Base-by-base conservation (phyloP, 768 basidiomycete genomes). In the Suillus occidentalis region DNA sequence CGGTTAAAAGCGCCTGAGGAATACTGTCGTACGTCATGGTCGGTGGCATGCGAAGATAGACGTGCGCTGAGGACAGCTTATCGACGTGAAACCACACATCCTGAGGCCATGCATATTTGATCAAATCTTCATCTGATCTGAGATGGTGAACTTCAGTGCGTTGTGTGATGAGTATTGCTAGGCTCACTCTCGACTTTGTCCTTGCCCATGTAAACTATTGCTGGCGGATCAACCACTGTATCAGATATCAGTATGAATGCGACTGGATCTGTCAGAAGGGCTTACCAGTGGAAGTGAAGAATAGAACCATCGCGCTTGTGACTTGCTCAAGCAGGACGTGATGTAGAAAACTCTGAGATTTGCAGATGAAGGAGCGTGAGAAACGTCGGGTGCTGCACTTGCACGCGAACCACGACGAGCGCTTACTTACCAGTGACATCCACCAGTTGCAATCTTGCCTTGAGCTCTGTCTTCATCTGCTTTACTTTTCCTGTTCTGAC, bases 71-170 rank as follows among this genome's bases (percentile, higher is more conserved):
- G 0, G 94, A 97, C 36, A 99, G 87, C 75, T 96, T 97, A 82
- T 99, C 97, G 66, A 99, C 97, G 76, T 99, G 97, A 69, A 99
- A 97, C 94, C 92, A 94, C 61, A 94, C 79, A 66, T 94, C 92
- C 75, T 90, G 87, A 9, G 91, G 90, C 89, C 90, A 91, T 8
- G 91, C 95, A 71, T 94, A 97, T 77, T 88, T 92, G 71, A 99
- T 94, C 59, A 99, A 79, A 58, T 97, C 95, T 76, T 99, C 97
- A 79, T 99, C 97, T 99, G 75, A 66, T 66, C 67, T 71, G 64
- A 60, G 59, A 63, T 68, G 40, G 65, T 77, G 64, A 76, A 56
- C 18, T 57, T 63, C 63, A 63, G 63, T 10, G 36, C 34, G 25
- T 57, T 7, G 53, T 40, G n/a, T 20, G 28, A 8, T 28, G 1